phyloP scores from a whole-genome alignment of 1,284 basidiomycete genomes.

The Cystobasidium slooffiae region DNA sequence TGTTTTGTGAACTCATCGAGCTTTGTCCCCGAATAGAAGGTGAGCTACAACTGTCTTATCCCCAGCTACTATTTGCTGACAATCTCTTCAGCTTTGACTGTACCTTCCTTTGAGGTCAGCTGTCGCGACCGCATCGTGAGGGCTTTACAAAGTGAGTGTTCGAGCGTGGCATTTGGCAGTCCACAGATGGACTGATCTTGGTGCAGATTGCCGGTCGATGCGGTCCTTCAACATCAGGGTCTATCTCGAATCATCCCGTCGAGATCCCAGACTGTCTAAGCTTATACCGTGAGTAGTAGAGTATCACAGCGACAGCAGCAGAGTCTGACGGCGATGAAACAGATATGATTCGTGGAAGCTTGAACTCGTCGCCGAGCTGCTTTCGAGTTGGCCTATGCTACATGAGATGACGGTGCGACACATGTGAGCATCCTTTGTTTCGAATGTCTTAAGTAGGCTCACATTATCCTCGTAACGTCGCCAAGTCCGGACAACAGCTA shows the following conservation, averaged over 20 bases:
- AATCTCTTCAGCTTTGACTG: slow-evolving; percentile 18
- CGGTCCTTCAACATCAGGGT: slow-evolving; percentile 44
- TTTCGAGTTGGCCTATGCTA: slow-evolving; percentile 35
- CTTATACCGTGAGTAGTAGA: slow-evolving; percentile 32
- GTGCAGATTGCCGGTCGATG: slow-evolving; percentile 25
- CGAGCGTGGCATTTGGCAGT: background rate
- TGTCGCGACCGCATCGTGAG: slow-evolving; percentile 29
- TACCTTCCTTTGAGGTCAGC: slow-evolving; percentile 40
- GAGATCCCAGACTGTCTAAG: slow-evolving; percentile 28
- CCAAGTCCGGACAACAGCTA: slow-evolving; percentile 34
- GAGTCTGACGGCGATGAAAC: background rate
- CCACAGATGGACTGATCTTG: background rate
- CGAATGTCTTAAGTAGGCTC: background rate
- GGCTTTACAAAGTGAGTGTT: slow-evolving; percentile 25
- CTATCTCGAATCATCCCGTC: slow-evolving; percentile 41
- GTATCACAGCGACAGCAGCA: no score
- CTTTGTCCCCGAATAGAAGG: slow-evolving; percentile 32
- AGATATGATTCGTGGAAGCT: slow-evolving; percentile 44
- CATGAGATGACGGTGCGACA: slow-evolving; percentile 42
- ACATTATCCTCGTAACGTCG: background rate
- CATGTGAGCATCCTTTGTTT: background rate
- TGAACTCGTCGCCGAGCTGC: slow-evolving; percentile 29
- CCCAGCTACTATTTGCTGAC: background rate
- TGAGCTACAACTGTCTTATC: background rate
- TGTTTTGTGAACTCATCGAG: slow-evolving; percentile 43